Evolutionary conservation across 2,329 filamentous ascomycete genomes (phyloP), one percentile per base, ranked within the genome.

Genomic region (Colletotrichum endophyticum): DNA sequence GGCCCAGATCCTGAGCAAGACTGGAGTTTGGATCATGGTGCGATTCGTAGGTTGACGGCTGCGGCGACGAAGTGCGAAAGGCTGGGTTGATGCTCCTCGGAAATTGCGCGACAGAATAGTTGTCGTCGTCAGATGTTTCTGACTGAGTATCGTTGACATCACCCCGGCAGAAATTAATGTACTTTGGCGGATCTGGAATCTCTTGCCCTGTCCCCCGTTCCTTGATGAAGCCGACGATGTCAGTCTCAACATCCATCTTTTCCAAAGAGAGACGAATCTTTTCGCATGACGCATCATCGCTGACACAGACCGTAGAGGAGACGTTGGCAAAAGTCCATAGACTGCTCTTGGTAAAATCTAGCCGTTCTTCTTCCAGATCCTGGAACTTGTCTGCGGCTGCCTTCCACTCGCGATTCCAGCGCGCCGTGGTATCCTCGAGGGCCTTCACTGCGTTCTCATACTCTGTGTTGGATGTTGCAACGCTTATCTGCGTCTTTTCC

Each of bases 361-460:
- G 90, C 59, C 97, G 92, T 86, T 99, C 97, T 84, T 99, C 98
- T 86, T 99, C 97, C 15, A 99, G 91, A 81, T 99, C 98, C 87
- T 99, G 98, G 85, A 99, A 99, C 88, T 99, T 99, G 89, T 98
- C 98, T 81, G 97, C 98, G 1, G 96, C 97, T 25, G 95, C 93
- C 86, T 99, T 99, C 97, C 97, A 99, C 84, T 99, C 97, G 81
- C 96, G 92, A 83, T 99, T 99, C 97, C 97, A 99, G 71, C 96
- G 91, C 6, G 92, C 94, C 1, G 97, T 99, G 0, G 97, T 99
- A 80, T 99, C 97, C 83, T 99, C 96, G 7, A 99, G 90, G 2
- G 95, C 90, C 85, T 99, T 99, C 76, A 99, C 94, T 1, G 97
- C 96, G 68, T 92, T 92, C 84, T 99, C 96, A 83, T 99, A 99